Percentiles rank a stretch among this genome's conserved stretches.
These are phyloP conservation scores for Lactarius hengduanensis DNA, from an alignment of 768 basidiomycete genomes.

Conservation along the genomic window DNA sequence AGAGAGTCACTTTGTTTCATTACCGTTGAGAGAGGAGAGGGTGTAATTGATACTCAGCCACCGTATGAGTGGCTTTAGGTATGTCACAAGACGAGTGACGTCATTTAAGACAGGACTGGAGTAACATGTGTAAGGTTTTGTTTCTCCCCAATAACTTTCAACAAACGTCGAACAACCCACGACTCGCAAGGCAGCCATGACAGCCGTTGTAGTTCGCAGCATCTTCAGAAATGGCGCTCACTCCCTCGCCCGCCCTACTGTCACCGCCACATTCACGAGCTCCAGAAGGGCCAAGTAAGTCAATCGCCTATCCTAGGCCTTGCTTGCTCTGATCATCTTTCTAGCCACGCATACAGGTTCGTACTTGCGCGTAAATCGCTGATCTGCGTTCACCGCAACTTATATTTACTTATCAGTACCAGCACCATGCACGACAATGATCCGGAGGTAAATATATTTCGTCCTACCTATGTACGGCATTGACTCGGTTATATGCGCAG, in stretches of 20 bases:
- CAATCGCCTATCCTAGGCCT: background rate
- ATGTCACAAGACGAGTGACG: conserved; percentile 17
- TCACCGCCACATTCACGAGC: conserved; percentile 7
- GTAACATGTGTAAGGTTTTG: too few species aligned
- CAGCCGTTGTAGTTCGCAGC: conserved; percentile 18
- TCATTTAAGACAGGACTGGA: background rate
- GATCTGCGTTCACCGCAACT: background rate
- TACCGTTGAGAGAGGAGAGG: background rate
- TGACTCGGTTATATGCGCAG: conserved; percentile 32
- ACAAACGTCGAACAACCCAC: background rate
- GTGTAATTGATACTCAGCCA: background rate
- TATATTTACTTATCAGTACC: conserved; percentile 8
- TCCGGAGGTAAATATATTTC: conserved; percentile 42
- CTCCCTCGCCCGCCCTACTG: conserved; percentile 22
- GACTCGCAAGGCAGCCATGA: conserved; percentile 3
- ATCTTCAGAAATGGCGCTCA: conserved; percentile 27
- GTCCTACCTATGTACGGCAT: background rate
- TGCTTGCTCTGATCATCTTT: background rate
- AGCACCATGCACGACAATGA: conserved; percentile 61
- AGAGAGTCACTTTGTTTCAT: background rate
- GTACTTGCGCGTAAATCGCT: background rate
- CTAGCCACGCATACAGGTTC: conserved; percentile 23
- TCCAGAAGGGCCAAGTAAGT: conserved; percentile 17
- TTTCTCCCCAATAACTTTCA: background rate
- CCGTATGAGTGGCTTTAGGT: background rate